Evolutionary conservation across 805 yeast species (phyloP), one percentile per base, ranked within the genome.

Genomic region (Maudiozyma bulderi): DNA sequence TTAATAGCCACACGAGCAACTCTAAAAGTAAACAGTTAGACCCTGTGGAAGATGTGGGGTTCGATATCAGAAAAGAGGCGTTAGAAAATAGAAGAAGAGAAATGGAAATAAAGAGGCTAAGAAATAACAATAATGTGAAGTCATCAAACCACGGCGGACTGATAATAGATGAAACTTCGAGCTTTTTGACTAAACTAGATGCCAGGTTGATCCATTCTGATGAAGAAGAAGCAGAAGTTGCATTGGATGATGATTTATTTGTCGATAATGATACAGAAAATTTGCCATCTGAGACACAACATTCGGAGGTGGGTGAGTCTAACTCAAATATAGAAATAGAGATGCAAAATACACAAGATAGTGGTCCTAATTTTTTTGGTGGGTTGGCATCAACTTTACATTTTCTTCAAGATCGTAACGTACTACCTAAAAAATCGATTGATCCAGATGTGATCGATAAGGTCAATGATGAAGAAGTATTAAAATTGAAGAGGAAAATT

Each of bases 151-250:
- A 20, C 28, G 28, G 11, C 10, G 33, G 32, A 8, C 10, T 72
- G 28, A 64, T 70, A 1, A 60, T 74, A 28, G 75, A 76, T 54
- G 75, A 70, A 28, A 75, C 75, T 1, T 61, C 62, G 1, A 49
- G 51, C 14, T 64, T 65, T 47, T 51, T 65, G 10, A 57, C 57
- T 14, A 56, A 58, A 1, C 40, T 65, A 13, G 51, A 55, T 37
- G 28, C 45, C 26, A 45, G n/a, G 14, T 6, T 15, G 10, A 30
- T 37, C 31, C 13, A 10, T 37, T 32, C 30, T 20, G 43, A 43
- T 14, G 31, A 34, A 1, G 46, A 26, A 8, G 34, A 30, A 15
- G 29, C 8, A 29, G 32, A 26, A 14, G 38, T 13, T 11, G 38
- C 15, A n/a, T 14, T 3, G 6, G 41, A 37, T 9, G 46, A 44